phyloP scores from a whole-genome alignment of 257 asterid species.

The Verbascum thapsus region DNA sequence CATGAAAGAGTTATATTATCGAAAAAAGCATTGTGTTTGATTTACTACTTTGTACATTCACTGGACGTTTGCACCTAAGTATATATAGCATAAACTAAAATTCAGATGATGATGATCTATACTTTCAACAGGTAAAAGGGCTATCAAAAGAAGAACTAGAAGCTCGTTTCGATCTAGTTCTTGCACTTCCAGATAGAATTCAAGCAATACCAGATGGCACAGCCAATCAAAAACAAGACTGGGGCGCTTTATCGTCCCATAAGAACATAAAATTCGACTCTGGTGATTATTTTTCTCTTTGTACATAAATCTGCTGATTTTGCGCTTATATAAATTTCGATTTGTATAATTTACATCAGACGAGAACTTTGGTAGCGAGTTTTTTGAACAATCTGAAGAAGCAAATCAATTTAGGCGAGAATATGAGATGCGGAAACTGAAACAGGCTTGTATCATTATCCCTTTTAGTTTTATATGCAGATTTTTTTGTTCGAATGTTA shows the following conservation, averaged over 20 bases:
- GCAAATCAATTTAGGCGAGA: slow-evolving; percentile 71
- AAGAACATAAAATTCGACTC: slow-evolving; percentile 67
- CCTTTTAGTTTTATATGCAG: neutral
- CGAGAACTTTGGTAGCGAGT: slow-evolving; percentile 52
- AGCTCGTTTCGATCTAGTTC: slow-evolving; percentile 71
- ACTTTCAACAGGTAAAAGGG: slow-evolving; percentile 63
- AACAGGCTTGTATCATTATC: slow-evolving; percentile 76
- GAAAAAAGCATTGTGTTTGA: neutral
- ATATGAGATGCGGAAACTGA: slow-evolving; percentile 78
- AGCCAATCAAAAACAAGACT: slow-evolving; percentile 44
- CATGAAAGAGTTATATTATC: neutral
- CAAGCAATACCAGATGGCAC: slow-evolving; percentile 71
- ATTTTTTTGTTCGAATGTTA: neutral
- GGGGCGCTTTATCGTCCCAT: slow-evolving; percentile 59
- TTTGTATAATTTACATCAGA: slow-evolving; percentile 40
- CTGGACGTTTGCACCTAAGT: neutral
- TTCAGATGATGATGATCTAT: slow-evolving; percentile 17
- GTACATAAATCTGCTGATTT: neutral
- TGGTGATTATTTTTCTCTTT: slow-evolving; percentile 37
- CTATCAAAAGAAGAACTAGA: slow-evolving; percentile 64
- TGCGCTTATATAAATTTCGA: neutral
- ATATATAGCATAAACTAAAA: neutral
- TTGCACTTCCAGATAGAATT: slow-evolving; percentile 67
- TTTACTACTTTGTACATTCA: too few species aligned
- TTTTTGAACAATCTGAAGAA: slow-evolving; percentile 67